Evolutionary conservation across 1,284 basidiomycete species (phyloP), one percentile per base, ranked within the genome.

Genomic region (Leccinum subrobustum): DNA sequence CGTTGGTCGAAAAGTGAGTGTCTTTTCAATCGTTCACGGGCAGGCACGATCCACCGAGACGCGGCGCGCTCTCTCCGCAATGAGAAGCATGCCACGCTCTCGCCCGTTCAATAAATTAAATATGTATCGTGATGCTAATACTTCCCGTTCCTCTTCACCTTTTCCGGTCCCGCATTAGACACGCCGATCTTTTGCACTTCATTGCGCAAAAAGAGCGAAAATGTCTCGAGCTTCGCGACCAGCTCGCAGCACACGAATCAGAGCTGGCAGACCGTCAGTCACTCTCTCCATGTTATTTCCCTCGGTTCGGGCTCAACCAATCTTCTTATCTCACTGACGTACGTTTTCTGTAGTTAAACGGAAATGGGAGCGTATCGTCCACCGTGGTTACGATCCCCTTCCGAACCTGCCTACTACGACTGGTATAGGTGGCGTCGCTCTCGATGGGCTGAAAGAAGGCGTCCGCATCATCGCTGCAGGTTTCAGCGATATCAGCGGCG

Each of bases 141-240:
- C n/a, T 52, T 50, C 25, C 31, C 20, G 20, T 37, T 20, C 11
- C 16, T 37, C 48, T 2, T n/a, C 25, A 33, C 23, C 12, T 4
- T 18, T 23, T 23, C 50, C 35, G 29, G n/a, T 54, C 6, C n/a
- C 50, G 48, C 16, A 47, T 29, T 52, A 92, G 91, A 68, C 88
- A 93, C 67, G 84, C 87, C 16, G 91, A 92, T 62, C 77, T 92
- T 4, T 75, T 92, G 18, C 86, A 83, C 31, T 88, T 87, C 65
- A 92, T 93, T 59, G 91, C 91, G 0, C 89, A 92, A 74, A 92
- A 92, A 65, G 91, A 93, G 70, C 83, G 88, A 0, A 89, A 86
- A 72, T 92, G 89, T 65, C 81, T 92, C 50, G 91, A 93, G 61
- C 78, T 93, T 42, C 84, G 89, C 14, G 83, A 86, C 4, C 89